Base-by-base conservation (phyloP, 345 rosid genomes). In the Odontarrhena argentea region DNA sequence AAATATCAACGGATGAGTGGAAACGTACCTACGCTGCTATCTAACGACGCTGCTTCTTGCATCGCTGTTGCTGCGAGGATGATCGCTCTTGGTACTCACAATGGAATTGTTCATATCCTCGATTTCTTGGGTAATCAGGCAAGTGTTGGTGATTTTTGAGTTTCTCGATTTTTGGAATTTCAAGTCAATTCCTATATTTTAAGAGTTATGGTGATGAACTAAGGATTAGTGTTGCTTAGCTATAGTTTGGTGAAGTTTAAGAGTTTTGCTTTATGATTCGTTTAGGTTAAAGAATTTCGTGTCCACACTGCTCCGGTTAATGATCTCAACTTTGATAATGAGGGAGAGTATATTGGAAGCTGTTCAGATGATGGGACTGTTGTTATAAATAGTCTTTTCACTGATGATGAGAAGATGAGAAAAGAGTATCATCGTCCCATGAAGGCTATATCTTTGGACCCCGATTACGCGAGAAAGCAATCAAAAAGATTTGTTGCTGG, bases 301-400 rank as follows among this genome's bases (percentile, higher is more conserved):
- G 75, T 85, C 14, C 99, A 91, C 68, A 81, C 87, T 41, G 97
- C 96, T 26, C 81, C 87, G 3, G 99, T 95, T 62, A 95, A 95
- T 79, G 97, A 89, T 75, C 87, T 95, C 43, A 91, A 89, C 81
- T 91, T 95, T 74, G 99, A 95, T 70, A 37, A 72, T 1, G 96
- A 91, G 69, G 99, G 96, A 55, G 99, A 95, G 80, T 91, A 84
- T 65, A 79, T 95, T 8, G 99, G 89, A 68, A 95, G 99, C 76
- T 91, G 99, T 83, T 95, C 99, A 1, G 96, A 95, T 81, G 99
- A 89, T 80, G 97, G 99, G 18, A 82, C 96, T 77, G 96, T 95
- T 37, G 85, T 87, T 15, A 83, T 91, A 67, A 87, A 87, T 64
- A 87, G 99, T 48, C 97, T 95, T 67, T 95, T 95, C 84, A 91